Base-by-base conservation (phyloP, 345 rosid genomes). In the Syzygium aromaticum region DNA sequence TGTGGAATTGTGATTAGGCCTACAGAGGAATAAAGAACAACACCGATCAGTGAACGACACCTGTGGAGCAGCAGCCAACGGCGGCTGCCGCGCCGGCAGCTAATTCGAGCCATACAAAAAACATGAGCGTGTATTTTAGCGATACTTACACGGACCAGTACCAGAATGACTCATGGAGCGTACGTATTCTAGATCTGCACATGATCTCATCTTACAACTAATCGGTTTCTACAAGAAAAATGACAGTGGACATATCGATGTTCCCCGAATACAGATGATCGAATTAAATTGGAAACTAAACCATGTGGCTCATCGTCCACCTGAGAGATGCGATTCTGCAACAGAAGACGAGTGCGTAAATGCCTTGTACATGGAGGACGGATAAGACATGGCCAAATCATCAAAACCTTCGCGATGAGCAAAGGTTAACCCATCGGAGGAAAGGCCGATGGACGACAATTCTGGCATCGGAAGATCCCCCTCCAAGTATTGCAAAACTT, bases 401-500 rank as follows among this genome's bases (percentile, higher is more conserved):
- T 64, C 87, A 51, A 86, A 64, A 51, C 77, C 87, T 67, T 86
- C 87, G 0, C 43, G 38, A 51, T 64, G 84, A 23, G 83, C 61
- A 27, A 30, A 86, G 22, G 1, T 64, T 51, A 67, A 25, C 6
- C 84, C 84, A 3, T 14, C 16, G 27, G 84, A 21, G 73, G 82
- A 56, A 14, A 86, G 51, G n/a, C 87, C 27, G 4, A 51, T 14
- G 27, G 87, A 43, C 52, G 84, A 86, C 38, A 86, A 3, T 21
- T 86, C 87, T 28, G 33, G 87, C 10, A 87, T 22, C 25, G 56
- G 85, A 52, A 87, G 8, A 43, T 87, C 88, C 0, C 88, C 88
- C 83, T 87, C 88, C 67, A 87, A 67, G 77, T 56, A 87, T 16
- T 87, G 88, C 88, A 87, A 25, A 46, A 89, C 91, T 87, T 90